Evolutionary conservation across 352 stramenopile species (phyloP).

Genomic region (Globisporangium ultimum): DNA sequence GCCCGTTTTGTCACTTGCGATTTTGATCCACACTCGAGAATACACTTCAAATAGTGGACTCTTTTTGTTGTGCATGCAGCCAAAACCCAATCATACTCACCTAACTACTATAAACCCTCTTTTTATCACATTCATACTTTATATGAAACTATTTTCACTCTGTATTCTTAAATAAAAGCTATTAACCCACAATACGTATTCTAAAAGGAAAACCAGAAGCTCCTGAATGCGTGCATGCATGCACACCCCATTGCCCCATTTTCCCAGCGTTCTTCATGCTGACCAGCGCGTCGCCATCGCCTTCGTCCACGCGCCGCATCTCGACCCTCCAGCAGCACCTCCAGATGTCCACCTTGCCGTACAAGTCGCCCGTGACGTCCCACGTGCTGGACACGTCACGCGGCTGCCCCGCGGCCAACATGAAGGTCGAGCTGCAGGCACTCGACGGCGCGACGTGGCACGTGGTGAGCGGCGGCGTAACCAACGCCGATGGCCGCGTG

Average conservation of each 20-base stretch:
- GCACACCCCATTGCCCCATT: background rate
- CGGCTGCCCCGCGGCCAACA: slow-evolving; percentile 60
- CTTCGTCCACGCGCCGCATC: slow-evolving; percentile 20
- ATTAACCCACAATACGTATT: too few species aligned
- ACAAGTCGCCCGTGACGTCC: slow-evolving; percentile 77
- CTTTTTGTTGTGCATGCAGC: too few species aligned
- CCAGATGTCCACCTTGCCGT: slow-evolving; percentile 16
- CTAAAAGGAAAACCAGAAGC: too few species aligned
- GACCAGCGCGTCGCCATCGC: background rate
- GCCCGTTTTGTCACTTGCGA: too few species aligned
- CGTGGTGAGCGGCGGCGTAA: slow-evolving; percentile 47
- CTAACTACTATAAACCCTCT: too few species aligned
- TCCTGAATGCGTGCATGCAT: background rate
- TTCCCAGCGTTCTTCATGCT: background rate
- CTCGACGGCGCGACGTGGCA: slow-evolving; percentile 32
- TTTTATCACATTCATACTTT: too few species aligned
- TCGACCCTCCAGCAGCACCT: slow-evolving; percentile 29
- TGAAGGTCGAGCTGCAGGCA: slow-evolving; percentile 68
- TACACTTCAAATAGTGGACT: too few species aligned
- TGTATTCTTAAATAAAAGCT: too few species aligned
- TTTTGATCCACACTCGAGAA: too few species aligned
- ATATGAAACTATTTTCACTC: too few species aligned
- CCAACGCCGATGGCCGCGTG: slow-evolving; percentile 78
- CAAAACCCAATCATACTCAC: too few species aligned
- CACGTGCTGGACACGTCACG: slow-evolving; percentile 86